Evolutionary conservation across 495 filamentous ascomycete species (phyloP), one percentile per base, ranked within the genome.

Genomic region (Penicillium antarcticum): DNA sequence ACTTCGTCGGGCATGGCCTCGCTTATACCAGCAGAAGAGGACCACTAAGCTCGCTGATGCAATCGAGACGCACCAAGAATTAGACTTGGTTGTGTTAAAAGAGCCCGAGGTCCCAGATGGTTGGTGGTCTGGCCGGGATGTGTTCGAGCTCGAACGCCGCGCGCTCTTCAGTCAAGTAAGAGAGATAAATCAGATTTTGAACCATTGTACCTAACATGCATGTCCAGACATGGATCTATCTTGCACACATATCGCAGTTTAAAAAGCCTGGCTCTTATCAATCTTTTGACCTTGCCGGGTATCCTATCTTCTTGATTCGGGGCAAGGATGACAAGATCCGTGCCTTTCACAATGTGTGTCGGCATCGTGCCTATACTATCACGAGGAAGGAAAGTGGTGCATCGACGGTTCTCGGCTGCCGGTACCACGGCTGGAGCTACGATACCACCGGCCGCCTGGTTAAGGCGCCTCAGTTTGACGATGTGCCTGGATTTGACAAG

Each of bases 401-500:
- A 24, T 72, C 77, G 14, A 71, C 68, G 8, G 73, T 83, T 7
- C 69, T 85, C 11, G 65, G 72, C 2, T 86, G 81, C 61, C 70
- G 76, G 37, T 86, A 84, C 53, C 83, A 86, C 61, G 81, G 82
- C 19, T 86, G 83, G 82, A 78, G 75, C 33, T 85, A 84, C 52
- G 75, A 80, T 46, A 71, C 74, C 5, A 71, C 61, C 36, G 81
- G 83, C 14, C 71, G 76, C 31, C 62, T 85, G 34, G 73, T 80
- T 39, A 83, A 83, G 60, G 81, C 83, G 2, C 81, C 83, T 1
- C 70, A 78, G 26, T 86, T 82, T 45, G 73, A 84, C 16, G 68
- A 71, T 11, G 55, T 84, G 3, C 60, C 67, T 13, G 80, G 75
- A 14, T 85, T 86, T 57, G 75, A 83, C 38, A 83, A 75, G 53